phyloP scores from a whole-genome alignment of 2,329 filamentous ascomycete genomes.

The Aspergillus spinulosporus region DNA sequence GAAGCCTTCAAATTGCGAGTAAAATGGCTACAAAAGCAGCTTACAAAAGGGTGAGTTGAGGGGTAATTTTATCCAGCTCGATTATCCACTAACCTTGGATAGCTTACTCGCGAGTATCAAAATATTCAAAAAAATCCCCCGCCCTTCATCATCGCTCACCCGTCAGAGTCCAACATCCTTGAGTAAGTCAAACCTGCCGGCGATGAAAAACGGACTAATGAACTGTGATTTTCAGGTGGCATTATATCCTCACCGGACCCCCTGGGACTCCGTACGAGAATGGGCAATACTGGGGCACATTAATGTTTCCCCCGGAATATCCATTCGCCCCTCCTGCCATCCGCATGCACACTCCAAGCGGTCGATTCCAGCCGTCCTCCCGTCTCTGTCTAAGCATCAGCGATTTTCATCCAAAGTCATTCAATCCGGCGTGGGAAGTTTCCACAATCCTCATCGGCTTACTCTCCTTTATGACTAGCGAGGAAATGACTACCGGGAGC shows the following conservation, averaged over 20 bases:
- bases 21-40: slow-evolving; percentile 71
- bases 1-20: slow-evolving; percentile 1
- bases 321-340: slow-evolving; percentile 96
- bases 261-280: slow-evolving; percentile 90
- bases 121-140: slow-evolving; percentile 73
- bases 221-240: slow-evolving; percentile 62
- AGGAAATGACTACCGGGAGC: slow-evolving; percentile 96
- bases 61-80: background rate
- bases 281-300: slow-evolving; percentile 97
- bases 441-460: slow-evolving; percentile 93
- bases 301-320: slow-evolving; percentile 94
- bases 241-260: slow-evolving; percentile 92
- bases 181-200: slow-evolving; percentile 60
- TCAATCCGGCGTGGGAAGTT: slow-evolving; percentile 98
- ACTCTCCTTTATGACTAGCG: slow-evolving; percentile 95
- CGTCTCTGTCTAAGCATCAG: slow-evolving; percentile 92
- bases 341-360: slow-evolving; percentile 96
- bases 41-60: slow-evolving; percentile 63
- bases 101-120: slow-evolving; percentile 66
- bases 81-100: slow-evolving; percentile 15
- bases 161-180: slow-evolving; percentile 86
- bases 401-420: slow-evolving; percentile 96
- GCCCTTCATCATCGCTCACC: slow-evolving; percentile 84
- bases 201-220: slow-evolving; percentile 17
- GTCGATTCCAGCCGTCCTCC: slow-evolving; percentile 90